Conservation (phyloP, 257 asterid genomes). For the Datura wrightii region DNA sequence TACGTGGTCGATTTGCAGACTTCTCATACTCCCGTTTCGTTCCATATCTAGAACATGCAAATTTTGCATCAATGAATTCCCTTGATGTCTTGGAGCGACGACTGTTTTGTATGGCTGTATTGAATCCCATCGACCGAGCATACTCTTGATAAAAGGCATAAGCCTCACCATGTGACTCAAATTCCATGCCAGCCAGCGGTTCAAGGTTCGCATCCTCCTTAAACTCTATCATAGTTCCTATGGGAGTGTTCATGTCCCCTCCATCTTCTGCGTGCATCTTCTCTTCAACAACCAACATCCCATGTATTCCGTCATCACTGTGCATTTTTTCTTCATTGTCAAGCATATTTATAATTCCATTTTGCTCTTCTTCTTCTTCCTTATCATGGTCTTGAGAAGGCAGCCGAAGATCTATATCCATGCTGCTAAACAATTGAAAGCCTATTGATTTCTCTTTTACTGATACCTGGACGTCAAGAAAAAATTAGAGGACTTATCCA, state of each 20-base stretch:
- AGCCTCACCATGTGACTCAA: conserved; percentile 93
- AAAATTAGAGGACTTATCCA: conserved; percentile 23
- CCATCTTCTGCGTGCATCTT: conserved; percentile 63
- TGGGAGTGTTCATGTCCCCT: conserved; percentile 60
- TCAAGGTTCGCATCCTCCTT: conserved; percentile 84
- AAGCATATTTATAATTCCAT: conserved; percentile 66
- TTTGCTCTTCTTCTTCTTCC: conserved; percentile 61
- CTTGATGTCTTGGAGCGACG: conserved; percentile 92
- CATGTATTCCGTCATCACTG: conserved; percentile 56
- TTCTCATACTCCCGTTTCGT: conserved; percentile 92
- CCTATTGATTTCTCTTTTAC: conserved; percentile 17
- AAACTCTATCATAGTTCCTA: conserved; percentile 54
- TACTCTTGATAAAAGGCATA: conserved; percentile 95
- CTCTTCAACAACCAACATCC: conserved; percentile 60
- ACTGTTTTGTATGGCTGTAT: conserved; percentile 89
- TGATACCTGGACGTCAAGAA: conserved; percentile 25
- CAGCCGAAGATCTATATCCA: conserved; percentile 93
- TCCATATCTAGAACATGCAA: conserved; percentile 96
- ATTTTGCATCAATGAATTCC: conserved; percentile 93
- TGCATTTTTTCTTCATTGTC: conserved; percentile 75
- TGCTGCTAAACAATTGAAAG: conserved; percentile 34
- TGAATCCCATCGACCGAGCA: conserved; percentile 91
- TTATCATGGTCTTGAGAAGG: conserved; percentile 87
- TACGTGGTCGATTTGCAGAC: conserved; percentile 78
- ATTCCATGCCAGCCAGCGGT: conserved; percentile 98